These are phyloP conservation scores for Globisporangium alternatum DNA, from an alignment of 352 stramenopile species.

Conservation along the genomic window DNA sequence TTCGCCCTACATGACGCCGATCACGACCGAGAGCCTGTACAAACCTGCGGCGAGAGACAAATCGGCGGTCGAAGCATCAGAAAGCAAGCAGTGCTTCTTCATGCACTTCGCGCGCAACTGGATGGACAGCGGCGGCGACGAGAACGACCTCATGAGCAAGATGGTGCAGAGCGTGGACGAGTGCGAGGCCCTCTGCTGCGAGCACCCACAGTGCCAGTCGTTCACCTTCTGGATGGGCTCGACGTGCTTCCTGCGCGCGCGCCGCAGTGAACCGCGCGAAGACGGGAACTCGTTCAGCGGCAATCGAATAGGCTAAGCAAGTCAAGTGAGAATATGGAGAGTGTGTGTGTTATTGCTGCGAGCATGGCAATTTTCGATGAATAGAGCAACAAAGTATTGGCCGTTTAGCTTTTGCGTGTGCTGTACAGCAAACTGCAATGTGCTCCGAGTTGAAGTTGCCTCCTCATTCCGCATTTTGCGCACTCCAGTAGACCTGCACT, in stretches of 20 bases:
- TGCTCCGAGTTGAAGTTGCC: constrained; percentile 32
- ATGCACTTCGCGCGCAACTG: constrained; percentile 57
- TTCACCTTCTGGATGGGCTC: constrained; percentile 69
- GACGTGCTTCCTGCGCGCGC: constrained; percentile 68
- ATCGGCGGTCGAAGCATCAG: not conserved
- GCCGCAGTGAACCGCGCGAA: constrained; percentile 31
- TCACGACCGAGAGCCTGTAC: constrained; percentile 28
- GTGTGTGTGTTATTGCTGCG: not conserved
- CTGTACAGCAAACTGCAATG: constrained; percentile 17
- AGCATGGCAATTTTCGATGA: not conserved
- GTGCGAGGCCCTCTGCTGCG: constrained; percentile 64
- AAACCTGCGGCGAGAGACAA: not conserved
- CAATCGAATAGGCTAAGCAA: constrained; percentile 29
- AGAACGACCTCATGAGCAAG: constrained; percentile 61
- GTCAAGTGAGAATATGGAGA: not conserved
- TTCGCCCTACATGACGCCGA: constrained; percentile 60
- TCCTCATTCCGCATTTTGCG: constrained; percentile 13
- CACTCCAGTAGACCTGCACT: constrained; percentile 4
- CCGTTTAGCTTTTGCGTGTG: constrained; percentile 28
- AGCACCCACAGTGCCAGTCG: constrained; percentile 51
- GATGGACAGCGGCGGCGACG: constrained; percentile 67
- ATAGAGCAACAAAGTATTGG: constrained; percentile 9
- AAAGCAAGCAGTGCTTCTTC: constrained; percentile 59
- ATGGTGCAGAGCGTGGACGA: constrained; percentile 53
- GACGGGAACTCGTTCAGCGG: constrained; percentile 63